Evolutionary conservation across 257 asterid genomes (phyloP), one percentile per base, ranked within the genome.

Genomic region (Nicotiana obtusifolia): DNA sequence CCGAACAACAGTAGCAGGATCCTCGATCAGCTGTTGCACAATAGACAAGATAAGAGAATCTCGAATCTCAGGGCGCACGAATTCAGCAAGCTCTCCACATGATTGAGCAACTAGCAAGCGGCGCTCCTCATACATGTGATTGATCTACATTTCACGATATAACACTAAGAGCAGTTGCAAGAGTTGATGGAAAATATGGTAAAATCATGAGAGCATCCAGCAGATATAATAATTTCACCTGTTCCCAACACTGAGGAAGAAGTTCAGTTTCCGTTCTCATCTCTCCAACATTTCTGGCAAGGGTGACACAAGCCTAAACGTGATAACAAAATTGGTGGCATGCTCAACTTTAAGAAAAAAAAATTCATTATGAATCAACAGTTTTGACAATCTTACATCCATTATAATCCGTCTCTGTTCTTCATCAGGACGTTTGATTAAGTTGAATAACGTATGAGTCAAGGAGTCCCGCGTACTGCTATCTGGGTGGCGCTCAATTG

Each of bases 191-290:
- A 64, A 56, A n/a, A 78, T 22, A 69, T 37, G 64, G 66, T 5
- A 15, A 61, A 15, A 71, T 47, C 73, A 81, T 52, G 61, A 84
- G 41, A 80, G 33, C 13, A 11, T 81, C 64, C 30, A 53, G 73
- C 69, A 31, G 73, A 80, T 37, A 78, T 11, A 10, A 26, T 83
- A 86, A 67, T 76, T 90, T 87, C 88, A 95, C 99, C 83, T 96
- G 99, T 92, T 96, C 98, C 99, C 99, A 96, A 81, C 99, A 96
- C 86, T 94, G 99, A 75, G 99, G 98, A 87, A 96, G 93, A 91
- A 96, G 86, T 90, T 96, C 99, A 85, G 92, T 94, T 91, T 96
- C 98, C 56, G 98, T 94, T 87, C 99, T 89, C 91, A 96, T 89
- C 87, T 93, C 94, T 82, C 99, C 98, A 3, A 96, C 97, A 90